Conservation (phyloP, 371 early-diverging fungal genomes). For the Apophysomyces variabilis region DNA sequence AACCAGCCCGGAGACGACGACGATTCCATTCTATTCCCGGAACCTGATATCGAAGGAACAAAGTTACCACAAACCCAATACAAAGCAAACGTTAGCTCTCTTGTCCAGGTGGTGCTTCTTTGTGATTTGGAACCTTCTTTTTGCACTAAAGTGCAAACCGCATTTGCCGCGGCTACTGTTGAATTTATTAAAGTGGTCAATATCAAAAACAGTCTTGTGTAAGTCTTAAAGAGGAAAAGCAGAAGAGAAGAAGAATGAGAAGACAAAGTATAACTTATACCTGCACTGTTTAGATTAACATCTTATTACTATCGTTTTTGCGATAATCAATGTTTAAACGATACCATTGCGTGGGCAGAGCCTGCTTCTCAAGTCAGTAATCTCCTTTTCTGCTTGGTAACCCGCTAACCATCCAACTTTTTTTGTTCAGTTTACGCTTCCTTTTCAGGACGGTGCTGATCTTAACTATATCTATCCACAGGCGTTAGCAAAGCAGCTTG, state of each 20-base stretch:
- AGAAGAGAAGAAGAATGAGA: too few relatives aligned
- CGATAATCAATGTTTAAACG: constrained; percentile 29
- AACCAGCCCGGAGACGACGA: neutral
- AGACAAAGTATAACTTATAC: neutral
- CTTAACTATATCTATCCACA: constrained; percentile 43
- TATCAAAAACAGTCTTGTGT: constrained; percentile 31
- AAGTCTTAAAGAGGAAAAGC: neutral
- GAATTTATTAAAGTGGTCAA: constrained; percentile 28
- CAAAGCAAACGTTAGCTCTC: constrained; percentile 11
- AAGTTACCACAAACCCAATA: neutral
- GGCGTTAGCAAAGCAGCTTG: constrained; percentile 38
- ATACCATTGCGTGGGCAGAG: constrained; percentile 37
- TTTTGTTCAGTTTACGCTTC: constrained; percentile 14
- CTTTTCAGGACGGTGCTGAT: constrained; percentile 34
- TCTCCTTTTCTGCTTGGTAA: neutral
- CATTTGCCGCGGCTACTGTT: constrained; percentile 23
- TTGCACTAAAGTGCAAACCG: constrained; percentile 28
- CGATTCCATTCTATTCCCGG: neutral
- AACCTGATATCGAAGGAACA: neutral
- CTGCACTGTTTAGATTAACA: constrained; percentile 22
- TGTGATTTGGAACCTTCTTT: constrained; percentile 24
- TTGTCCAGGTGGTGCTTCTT: constrained; percentile 22
- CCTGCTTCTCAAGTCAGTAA: constrained; percentile 37
- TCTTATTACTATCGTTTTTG: constrained; percentile 41
- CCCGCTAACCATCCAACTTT: neutral